Percentiles rank a stretch among this genome's conserved stretches.
Evolutionary conservation across 1,284 basidiomycete species (phyloP).

Genomic region (Phylloporus sp.): DNA sequence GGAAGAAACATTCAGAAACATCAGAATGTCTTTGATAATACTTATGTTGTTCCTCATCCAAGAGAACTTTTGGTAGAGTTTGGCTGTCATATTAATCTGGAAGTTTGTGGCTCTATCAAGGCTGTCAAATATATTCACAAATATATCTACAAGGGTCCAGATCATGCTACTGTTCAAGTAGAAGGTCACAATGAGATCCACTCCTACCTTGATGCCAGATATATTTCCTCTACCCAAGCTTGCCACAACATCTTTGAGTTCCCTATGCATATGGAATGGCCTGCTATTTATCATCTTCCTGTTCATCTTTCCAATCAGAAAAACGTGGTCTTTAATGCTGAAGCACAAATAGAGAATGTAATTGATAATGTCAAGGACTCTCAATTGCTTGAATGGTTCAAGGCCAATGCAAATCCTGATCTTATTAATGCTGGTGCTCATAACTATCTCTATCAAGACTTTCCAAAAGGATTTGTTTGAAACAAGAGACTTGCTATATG

Average conservation of each 20-base stretch:
- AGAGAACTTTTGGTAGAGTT: slow-evolving; percentile 23
- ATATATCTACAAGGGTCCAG: slow-evolving; percentile 44
- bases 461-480: slow-evolving; percentile 37
- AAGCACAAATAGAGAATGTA: not conserved
- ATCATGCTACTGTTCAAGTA: slow-evolving; percentile 32
- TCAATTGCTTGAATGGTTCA: slow-evolving; percentile 43
- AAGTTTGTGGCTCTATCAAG: slow-evolving; percentile 34
- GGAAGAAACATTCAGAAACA: not conserved
- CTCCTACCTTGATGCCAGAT: too few relatives aligned
- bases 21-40: not conserved
- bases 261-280: too few relatives aligned
- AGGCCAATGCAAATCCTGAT: slow-evolving; percentile 38
- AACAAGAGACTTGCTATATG: not conserved
- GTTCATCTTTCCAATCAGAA: slow-evolving; percentile 28
- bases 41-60: not conserved
- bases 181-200: not conserved
- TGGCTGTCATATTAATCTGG: slow-evolving; percentile 54
- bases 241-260: too few relatives aligned
- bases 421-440: slow-evolving; percentile 32
- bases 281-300: slow-evolving; percentile 12
- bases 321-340: slow-evolving; percentile 24
- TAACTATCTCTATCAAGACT: slow-evolving; percentile 44
- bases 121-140: slow-evolving; percentile 44
- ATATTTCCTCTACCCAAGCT: too few relatives aligned
- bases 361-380: too few relatives aligned